phyloP scores from a whole-genome alignment of 345 rosid species.

The Eutrema yunnanense region DNA sequence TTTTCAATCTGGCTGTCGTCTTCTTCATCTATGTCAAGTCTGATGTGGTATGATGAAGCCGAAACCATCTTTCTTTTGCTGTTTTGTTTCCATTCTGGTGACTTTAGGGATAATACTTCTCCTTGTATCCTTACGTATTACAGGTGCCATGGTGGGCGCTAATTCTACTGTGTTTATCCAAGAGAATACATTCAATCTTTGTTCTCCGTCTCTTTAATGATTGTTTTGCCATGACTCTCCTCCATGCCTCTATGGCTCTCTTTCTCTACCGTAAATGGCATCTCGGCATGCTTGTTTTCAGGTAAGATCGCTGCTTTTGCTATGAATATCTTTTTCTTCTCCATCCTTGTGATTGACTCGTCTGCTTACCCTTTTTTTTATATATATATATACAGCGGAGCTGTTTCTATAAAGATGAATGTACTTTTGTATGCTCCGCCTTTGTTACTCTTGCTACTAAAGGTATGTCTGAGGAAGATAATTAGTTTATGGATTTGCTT shows the following conservation, averaged over 20 bases:
- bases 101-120: not conserved
- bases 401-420: conserved; percentile 94
- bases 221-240: conserved; percentile 84
- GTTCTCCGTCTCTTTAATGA: conserved; percentile 93
- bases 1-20: conserved; percentile 62
- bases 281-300: conserved; percentile 76
- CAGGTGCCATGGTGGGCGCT: conserved; percentile 98
- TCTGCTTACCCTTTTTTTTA: conserved; percentile 1
- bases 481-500: conserved; percentile 1
- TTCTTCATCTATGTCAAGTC: conserved; percentile 69
- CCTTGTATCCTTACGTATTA: conserved; percentile 6
- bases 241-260: conserved; percentile 67
- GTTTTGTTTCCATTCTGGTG: not conserved
- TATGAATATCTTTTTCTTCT: not conserved
- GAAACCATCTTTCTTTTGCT: not conserved
- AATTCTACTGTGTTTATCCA: conserved; percentile 73
- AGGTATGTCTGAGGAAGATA: conserved; percentile 40
- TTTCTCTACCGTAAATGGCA: conserved; percentile 67
- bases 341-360: conserved; percentile 5
- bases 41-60: conserved; percentile 48
- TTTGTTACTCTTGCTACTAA: conserved; percentile 64
- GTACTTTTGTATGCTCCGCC: conserved; percentile 90
- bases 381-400: conserved; percentile 39
- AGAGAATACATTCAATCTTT: conserved; percentile 87
- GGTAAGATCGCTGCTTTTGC: conserved; percentile 36